phyloP scores from a whole-genome alignment of 2,329 filamentous ascomycete species.

The Diaporthe caulivora region DNA sequence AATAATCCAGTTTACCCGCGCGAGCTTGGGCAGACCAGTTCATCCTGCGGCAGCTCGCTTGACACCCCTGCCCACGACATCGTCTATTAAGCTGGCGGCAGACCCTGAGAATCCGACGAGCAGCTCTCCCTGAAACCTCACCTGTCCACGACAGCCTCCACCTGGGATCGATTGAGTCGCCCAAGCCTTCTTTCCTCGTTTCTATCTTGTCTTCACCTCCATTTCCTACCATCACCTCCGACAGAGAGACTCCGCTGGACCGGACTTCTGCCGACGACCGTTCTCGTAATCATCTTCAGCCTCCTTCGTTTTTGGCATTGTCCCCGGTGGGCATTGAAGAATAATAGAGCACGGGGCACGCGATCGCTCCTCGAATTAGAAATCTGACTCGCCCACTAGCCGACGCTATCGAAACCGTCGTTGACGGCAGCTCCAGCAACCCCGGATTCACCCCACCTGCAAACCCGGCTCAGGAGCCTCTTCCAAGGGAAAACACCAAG shows the following conservation, averaged over 20 bases:
- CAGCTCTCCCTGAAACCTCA: slow-evolving; percentile 3
- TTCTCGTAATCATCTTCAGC: slow-evolving; percentile 26
- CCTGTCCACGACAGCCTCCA: slow-evolving; percentile 33
- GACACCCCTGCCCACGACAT: slow-evolving; percentile 28
- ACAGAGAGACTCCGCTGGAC: slow-evolving; percentile 36
- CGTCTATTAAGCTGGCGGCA: slow-evolving; percentile 32
- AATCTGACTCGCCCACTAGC: slow-evolving; percentile 28
- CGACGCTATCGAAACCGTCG: slow-evolving; percentile 24
- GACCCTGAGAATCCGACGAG: slow-evolving; percentile 3
- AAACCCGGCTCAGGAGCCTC: slow-evolving; percentile 10
- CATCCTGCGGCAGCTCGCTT: slow-evolving; percentile 28
- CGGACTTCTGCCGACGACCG: slow-evolving; percentile 30
- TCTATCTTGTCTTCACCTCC: background rate
- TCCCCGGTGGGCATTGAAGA: slow-evolving; percentile 22
- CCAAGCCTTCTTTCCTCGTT: background rate
- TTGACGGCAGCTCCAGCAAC: slow-evolving; percentile 8
- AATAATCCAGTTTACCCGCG: slow-evolving; percentile 35
- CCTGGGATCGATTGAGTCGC: slow-evolving; percentile 17
- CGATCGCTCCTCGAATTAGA: slow-evolving; percentile 23
- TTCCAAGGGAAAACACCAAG: slow-evolving; percentile 19
- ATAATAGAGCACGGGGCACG: slow-evolving; percentile 21
- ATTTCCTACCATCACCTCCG: background rate
- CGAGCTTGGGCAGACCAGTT: slow-evolving; percentile 28
- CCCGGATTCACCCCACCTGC: slow-evolving; percentile 26
- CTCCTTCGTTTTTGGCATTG: slow-evolving; percentile 31